Conservation (phyloP, 169 alveolate genomes). For the Plasmodium sp. region DNA sequence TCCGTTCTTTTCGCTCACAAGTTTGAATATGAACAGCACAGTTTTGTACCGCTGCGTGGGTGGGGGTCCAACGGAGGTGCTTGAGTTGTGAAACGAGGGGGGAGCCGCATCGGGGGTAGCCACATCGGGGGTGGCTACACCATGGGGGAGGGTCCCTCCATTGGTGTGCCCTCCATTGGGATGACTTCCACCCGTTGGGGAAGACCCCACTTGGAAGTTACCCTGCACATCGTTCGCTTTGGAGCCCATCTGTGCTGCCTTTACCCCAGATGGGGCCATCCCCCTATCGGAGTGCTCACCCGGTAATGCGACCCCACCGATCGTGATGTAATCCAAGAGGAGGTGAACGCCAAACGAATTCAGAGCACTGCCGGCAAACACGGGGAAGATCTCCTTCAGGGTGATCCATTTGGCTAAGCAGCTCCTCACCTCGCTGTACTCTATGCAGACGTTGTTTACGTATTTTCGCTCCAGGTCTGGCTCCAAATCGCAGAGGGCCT, state of each 20-base stretch:
- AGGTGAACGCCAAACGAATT: conserved; percentile 55
- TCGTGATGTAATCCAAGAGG: conserved; percentile 44
- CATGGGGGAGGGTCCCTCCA: neutral
- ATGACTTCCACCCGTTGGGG: neutral
- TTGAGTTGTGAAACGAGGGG: neutral
- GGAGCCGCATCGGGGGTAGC: neutral
- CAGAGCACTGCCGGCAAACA: conserved; percentile 68
- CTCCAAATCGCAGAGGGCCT: conserved; percentile 70
- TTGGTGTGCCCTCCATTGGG: neutral
- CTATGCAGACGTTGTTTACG: conserved; percentile 37
- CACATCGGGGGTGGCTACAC: neutral
- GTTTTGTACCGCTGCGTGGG: neutral
- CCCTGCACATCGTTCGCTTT: neutral
- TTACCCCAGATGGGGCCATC: neutral
- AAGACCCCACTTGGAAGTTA: neutral
- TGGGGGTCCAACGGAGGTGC: neutral
- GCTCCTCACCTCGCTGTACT: conserved; percentile 8
- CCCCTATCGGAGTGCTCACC: neutral
- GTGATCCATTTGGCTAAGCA: conserved; percentile 8
- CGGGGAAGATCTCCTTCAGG: conserved; percentile 24
- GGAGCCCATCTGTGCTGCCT: neutral
- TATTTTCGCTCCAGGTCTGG: conserved; percentile 20
- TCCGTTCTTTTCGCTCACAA: conserved; percentile 70
- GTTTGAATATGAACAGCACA: conserved; percentile 59
- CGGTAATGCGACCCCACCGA: neutral